Evolutionary conservation across 2,329 filamentous ascomycete species (phyloP).

Genomic region (Myriosclerotinia duriaeana): DNA sequence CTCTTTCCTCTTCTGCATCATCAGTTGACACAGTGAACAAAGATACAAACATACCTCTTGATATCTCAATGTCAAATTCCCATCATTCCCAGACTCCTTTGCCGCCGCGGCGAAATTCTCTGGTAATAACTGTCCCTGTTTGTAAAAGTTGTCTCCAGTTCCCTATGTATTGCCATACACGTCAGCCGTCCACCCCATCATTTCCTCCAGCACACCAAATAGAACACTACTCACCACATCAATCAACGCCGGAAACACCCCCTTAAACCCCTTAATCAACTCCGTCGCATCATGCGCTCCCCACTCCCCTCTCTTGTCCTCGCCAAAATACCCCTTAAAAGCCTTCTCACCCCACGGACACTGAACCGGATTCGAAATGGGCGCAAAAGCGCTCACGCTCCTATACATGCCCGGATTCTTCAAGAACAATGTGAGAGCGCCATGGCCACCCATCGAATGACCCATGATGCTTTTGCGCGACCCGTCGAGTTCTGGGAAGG

Average conservation of each 20-base stretch:
- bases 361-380: constrained; percentile 79
- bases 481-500: constrained; percentile 71
- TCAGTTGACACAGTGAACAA: neutral
- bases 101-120: constrained; percentile 87
- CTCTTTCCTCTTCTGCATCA: neutral
- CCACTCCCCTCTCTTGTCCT: constrained; percentile 72
- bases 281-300: constrained; percentile 90
- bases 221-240: constrained; percentile 66
- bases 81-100: constrained; percentile 68
- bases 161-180: too few species aligned
- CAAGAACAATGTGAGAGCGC: constrained; percentile 86
- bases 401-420: constrained; percentile 89
- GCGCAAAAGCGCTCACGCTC: constrained; percentile 85
- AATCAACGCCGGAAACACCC: constrained; percentile 72
- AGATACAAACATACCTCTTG: constrained; percentile 58
- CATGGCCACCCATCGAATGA: constrained; percentile 97
- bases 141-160: constrained; percentile 94
- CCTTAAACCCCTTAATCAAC: constrained; percentile 73
- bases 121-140: constrained; percentile 85
- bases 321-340: constrained; percentile 85
- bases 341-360: constrained; percentile 97
- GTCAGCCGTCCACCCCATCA: neutral
- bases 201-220: neutral
- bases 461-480: constrained; percentile 79
- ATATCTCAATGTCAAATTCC: constrained; percentile 75